Percentiles rank a stretch among this genome's conserved stretches.
phyloP scores from a whole-genome alignment of 2,329 filamentous ascomycete genomes.

The Claviceps sp. region DNA sequence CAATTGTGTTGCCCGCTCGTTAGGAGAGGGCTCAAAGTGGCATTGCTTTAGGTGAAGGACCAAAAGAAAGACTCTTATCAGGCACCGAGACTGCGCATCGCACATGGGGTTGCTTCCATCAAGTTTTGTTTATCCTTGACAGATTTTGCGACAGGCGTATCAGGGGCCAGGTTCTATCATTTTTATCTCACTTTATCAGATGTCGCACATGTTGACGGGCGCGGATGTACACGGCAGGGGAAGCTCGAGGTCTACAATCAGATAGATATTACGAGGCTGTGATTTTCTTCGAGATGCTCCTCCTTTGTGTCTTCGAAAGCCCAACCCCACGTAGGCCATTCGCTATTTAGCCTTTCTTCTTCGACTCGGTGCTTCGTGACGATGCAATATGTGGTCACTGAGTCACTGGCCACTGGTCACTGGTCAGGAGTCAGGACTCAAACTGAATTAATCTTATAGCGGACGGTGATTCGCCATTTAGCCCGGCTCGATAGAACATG shows the following conservation, averaged over 20 bases:
- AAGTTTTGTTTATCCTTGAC: slow-evolving; percentile 8
- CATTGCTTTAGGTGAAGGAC: slow-evolving; percentile 12
- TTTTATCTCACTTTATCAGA: slow-evolving; percentile 1
- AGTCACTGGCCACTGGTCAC: no score
- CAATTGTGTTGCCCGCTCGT: slow-evolving; percentile 16
- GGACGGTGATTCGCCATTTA: no score
- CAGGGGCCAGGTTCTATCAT: slow-evolving; percentile 1
- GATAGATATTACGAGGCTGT: background rate
- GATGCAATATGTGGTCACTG: no score
- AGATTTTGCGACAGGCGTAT: slow-evolving; percentile 7
- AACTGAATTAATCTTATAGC: no score
- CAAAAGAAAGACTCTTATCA: background rate
- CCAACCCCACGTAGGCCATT: no score
- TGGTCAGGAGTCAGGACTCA: no score
- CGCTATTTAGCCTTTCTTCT: no score
- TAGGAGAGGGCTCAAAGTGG: slow-evolving; percentile 10
- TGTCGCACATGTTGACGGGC: background rate
- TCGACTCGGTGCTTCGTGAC: no score
- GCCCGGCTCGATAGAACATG: no score
- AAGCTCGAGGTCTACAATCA: background rate
- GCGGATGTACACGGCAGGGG: background rate
- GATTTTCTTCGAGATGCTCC: background rate
- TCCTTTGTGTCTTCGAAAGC: background rate
- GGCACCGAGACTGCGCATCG: background rate
- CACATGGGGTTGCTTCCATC: slow-evolving; percentile 5